Base-by-base conservation (phyloP, 2,329 filamentous ascomycete species). In the Colletotrichum eremochloae region DNA sequence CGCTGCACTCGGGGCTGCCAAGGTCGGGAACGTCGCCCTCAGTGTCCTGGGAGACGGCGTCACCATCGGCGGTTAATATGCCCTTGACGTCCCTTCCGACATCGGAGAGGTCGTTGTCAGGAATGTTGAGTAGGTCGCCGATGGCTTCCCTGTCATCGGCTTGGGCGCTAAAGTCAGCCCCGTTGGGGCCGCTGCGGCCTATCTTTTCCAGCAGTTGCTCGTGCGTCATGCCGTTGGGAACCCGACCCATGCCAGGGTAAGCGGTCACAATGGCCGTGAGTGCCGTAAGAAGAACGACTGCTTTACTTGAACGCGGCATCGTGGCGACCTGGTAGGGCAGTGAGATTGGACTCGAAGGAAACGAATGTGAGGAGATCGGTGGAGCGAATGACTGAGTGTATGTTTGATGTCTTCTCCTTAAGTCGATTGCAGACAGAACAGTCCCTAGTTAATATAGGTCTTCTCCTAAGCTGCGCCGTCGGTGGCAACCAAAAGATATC, bases 41-140 rank as follows among this genome's bases (percentile, higher is more conserved):
- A 15, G 63, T 15, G 5, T 66, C 68, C 6, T 31, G n/a, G 76
- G 70, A 72, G 3, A 40, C 20, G 7, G 65, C 63, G 15, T 60
- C 36, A 15, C 66, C 67, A 12, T n/a, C 31, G 3, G 33, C 79
- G 5, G 77, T 75, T 4, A 86, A 78, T 36, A 85, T 80, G 11
- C 76, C 75, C 74, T 81, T 82, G 76, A 86, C 81, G 29, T 78
- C 76, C 14, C 75, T 71, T 29, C 82, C 84, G 1, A 79, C 78
- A 2, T 75, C 65, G 1, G 81, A 80, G 20, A 83, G 79, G 20
- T 80, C 71, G 5, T 72, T 75, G 60, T 78, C 77, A 0, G 69
- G 67, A 2, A 83, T 74, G 1, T 66, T 77, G 33, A 75, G 68
- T 14, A 86, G 81, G 71, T 86, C 84, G 11, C 84, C 84, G 11